Evolutionary conservation across 2,329 filamentous ascomycete genomes (phyloP).

Genomic region (Blastomyces silverae): DNA sequence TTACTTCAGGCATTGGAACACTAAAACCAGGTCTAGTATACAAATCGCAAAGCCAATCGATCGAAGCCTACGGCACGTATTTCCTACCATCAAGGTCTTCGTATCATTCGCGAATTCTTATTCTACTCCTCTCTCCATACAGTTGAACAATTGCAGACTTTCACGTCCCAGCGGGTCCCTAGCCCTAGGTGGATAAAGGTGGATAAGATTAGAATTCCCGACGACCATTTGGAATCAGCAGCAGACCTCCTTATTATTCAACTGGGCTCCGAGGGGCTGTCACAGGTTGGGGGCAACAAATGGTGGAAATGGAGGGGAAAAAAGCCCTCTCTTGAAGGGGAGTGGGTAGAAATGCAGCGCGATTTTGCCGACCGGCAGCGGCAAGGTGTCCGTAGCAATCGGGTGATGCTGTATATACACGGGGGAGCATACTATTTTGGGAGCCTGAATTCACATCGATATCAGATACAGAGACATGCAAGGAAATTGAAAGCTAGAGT

Average conservation of each 20-base stretch:
- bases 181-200: conserved; percentile 80
- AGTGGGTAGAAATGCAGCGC: conserved; percentile 94
- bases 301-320: conserved; percentile 84
- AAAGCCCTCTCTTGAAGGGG: conserved; percentile 61
- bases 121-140: conserved; percentile 78
- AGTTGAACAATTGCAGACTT: conserved; percentile 86
- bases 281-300: conserved; percentile 67
- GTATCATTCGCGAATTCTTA: conserved; percentile 80
- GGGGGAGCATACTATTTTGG: conserved; percentile 95
- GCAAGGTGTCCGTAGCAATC: conserved; percentile 53
- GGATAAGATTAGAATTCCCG: conserved; percentile 60
- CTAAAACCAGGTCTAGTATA: conserved; percentile 53
- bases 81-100: conserved; percentile 87
- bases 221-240: conserved; percentile 57
- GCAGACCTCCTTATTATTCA: conserved; percentile 63
- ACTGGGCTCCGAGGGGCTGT: conserved; percentile 68
- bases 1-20: conserved; percentile 14
- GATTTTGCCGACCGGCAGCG: conserved; percentile 69
- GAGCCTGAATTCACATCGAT: conserved; percentile 92
- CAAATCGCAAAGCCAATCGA: conserved; percentile 67
- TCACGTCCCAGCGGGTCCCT: conserved; percentile 87
- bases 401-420: conserved; percentile 89
- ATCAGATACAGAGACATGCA: conserved; percentile 93
- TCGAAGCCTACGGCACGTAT: conserved; percentile 83
- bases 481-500: conserved; percentile 86